Evolutionary conservation across 352 stramenopile genomes (phyloP), one percentile per base, ranked within the genome.

Genomic region (Sclerospora graminicola): DNA sequence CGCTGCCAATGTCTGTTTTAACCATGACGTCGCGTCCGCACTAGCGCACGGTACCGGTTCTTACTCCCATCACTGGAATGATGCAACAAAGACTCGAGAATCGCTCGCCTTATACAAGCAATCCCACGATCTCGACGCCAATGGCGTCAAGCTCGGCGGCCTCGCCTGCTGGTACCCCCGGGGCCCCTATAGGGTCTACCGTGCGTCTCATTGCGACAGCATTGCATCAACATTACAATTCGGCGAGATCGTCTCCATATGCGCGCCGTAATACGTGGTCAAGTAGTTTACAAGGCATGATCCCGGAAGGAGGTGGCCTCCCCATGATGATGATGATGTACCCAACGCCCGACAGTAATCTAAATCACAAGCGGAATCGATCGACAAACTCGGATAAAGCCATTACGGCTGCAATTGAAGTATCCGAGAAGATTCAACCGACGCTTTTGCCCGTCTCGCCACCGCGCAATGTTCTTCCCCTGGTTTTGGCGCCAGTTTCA

Each of bases 61-160:
- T 76, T 18, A 87, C 74, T 6, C 74, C 74, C 5, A 82, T 87
- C 37, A 67, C 68, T 10, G 71, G 72, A 30, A 84, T 87, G 71
- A 87, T 84, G 71, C 66, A 82, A 42, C 58, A 84, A 21, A 61
- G 66, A 15, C 57, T 87, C 15, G 66, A 76, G 40, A 82, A 43
- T 15, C 68, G 59, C 9, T 65, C 59, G 30, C 53, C 57, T 11
- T 58, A 46, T 37, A 15, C 56, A 9, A 51, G 34, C 4, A 49
- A 54, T n/a, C 33, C 51, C 11, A 27, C 37, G 13, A 57, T 38
- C 19, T 57, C 56, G 2, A 43, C 54, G 8, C 60, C 53, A 2
- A 44, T 48, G n/a, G 67, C 65, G 7, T 60, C 60, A 8, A 41
- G 47, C 13, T 54, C 60, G 3, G 40, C 41, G 8, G 40, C 37